Evolutionary conservation across 345 rosid genomes (phyloP).

Genomic region (Populus nigra): DNA sequence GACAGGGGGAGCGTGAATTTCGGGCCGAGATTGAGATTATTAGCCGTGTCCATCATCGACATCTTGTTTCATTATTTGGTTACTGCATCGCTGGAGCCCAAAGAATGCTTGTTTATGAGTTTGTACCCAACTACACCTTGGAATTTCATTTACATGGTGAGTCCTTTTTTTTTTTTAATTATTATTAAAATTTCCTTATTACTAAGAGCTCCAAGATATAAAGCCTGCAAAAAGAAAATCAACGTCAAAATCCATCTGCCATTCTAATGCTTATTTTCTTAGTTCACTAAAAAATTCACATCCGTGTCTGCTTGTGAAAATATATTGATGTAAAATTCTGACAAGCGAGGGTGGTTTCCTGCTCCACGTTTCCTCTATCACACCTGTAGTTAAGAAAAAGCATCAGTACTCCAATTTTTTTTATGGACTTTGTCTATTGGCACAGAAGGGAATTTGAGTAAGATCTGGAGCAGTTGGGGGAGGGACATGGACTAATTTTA

Average conservation of each 20-base stretch:
- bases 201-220: too few relatives aligned
- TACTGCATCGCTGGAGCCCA: conserved; percentile 24
- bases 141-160: conserved; percentile 36
- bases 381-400: too few relatives aligned
- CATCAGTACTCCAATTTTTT: too few relatives aligned
- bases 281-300: background rate
- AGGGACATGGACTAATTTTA: too few relatives aligned
- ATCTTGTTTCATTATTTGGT: conserved; percentile 30
- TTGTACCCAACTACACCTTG: conserved; percentile 26
- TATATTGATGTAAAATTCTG: too few relatives aligned
- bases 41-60: conserved; percentile 24
- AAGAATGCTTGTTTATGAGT: conserved; percentile 31
- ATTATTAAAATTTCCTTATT: background rate
- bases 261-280: background rate
- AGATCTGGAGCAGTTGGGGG: too few relatives aligned
- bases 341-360: too few relatives aligned
- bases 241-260: background rate
- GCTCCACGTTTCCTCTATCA: too few relatives aligned
- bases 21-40: conserved; percentile 33
- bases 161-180: background rate
- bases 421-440: too few relatives aligned
- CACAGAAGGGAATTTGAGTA: too few relatives aligned
- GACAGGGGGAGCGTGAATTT: conserved; percentile 35
- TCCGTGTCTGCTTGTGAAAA: background rate
- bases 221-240: background rate